Conservation (phyloP, 495 filamentous ascomycete species). For the Aspergillus baeticus region DNA sequence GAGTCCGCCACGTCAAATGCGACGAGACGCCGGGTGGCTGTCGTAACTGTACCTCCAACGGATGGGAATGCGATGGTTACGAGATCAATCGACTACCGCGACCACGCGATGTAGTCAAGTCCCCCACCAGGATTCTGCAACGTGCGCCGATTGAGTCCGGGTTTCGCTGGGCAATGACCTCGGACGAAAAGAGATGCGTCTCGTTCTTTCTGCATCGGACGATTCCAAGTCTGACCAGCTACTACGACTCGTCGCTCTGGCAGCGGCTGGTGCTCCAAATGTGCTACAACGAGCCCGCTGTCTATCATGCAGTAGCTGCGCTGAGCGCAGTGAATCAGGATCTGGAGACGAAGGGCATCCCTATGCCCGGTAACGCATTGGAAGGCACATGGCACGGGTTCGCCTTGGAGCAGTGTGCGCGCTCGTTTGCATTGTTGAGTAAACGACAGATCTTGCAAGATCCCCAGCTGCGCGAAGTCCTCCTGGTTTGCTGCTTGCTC, state of each 20-base stretch:
- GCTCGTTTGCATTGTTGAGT: conserved; percentile 8
- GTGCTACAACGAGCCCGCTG: conserved; percentile 43
- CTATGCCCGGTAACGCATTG: too few relatives aligned
- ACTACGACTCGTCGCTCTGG: conserved; percentile 48
- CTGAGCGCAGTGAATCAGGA: conserved; percentile 31
- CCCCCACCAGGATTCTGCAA: too few relatives aligned
- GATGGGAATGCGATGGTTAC: too few relatives aligned
- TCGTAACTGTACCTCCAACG: too few relatives aligned
- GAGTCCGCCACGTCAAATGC: too few relatives aligned
- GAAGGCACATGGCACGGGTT: too few relatives aligned
- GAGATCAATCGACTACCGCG: too few relatives aligned
- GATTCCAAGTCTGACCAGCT: conserved; percentile 39
- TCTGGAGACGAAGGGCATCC: too few relatives aligned
- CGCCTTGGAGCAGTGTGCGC: too few relatives aligned
- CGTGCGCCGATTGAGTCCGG: not conserved
- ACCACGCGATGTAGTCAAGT: too few relatives aligned
- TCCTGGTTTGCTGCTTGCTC: conserved; percentile 22
- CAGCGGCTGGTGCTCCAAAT: conserved; percentile 45
- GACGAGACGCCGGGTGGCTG: too few relatives aligned
- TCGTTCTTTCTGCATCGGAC: conserved; percentile 43
- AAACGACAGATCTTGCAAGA: conserved; percentile 17
- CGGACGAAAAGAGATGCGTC: conserved; percentile 20
- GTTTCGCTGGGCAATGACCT: not conserved
- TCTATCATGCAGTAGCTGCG: conserved; percentile 51
- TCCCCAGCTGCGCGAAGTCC: conserved; percentile 19